phyloP scores from a whole-genome alignment of 345 rosid genomes.

The Lepidium aucheri region DNA sequence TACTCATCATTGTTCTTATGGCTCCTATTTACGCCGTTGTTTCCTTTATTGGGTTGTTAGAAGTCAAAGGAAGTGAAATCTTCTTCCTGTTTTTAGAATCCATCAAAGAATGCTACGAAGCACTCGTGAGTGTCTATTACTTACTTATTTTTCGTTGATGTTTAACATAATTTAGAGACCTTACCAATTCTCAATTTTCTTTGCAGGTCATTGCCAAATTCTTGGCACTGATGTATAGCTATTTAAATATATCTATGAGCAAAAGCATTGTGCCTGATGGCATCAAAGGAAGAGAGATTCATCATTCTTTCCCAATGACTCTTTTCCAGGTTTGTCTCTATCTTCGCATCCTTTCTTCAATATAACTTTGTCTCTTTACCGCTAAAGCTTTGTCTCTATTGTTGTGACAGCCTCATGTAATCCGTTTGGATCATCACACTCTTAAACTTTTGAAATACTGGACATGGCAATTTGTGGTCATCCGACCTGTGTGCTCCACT shows the following conservation, averaged over 20 bases:
- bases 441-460: constrained; percentile 74
- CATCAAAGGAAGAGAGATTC: constrained; percentile 89
- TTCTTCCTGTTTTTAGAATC: constrained; percentile 82
- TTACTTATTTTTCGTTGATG: neutral
- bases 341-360: neutral
- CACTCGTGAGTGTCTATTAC: constrained; percentile 47
- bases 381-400: neutral
- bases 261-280: constrained; percentile 74
- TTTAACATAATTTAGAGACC: neutral
- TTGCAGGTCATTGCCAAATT: constrained; percentile 90
- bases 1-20: constrained; percentile 77
- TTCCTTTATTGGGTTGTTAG: constrained; percentile 73
- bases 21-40: constrained; percentile 76
- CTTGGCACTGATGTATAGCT: constrained; percentile 86
- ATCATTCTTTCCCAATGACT: constrained; percentile 92
- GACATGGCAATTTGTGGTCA: constrained; percentile 95
- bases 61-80: constrained; percentile 64
- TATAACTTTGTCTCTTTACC: neutral
- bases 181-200: neutral
- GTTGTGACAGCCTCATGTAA: constrained; percentile 62
- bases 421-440: constrained; percentile 57
- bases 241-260: constrained; percentile 80
- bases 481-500: constrained; percentile 76
- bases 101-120: constrained; percentile 90
- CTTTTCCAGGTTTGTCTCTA: constrained; percentile 61